Evolutionary conservation across 805 yeast species (phyloP).

Genomic region (Ogataea paraovalis): DNA sequence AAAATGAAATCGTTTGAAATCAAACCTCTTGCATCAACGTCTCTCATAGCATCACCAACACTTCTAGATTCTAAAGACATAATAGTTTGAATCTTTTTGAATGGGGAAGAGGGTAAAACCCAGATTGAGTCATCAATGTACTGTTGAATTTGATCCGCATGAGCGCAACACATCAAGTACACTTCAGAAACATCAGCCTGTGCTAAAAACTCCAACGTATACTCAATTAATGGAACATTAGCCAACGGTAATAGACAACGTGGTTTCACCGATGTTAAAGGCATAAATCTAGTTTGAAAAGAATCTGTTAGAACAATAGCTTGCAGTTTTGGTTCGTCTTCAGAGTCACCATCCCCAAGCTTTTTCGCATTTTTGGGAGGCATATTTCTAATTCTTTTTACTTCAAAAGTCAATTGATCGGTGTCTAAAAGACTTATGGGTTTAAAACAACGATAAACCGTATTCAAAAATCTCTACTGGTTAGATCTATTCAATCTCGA

Average conservation of each 20-base stretch:
- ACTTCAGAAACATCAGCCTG: constrained; percentile 89
- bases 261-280: constrained; percentile 79
- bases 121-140: constrained; percentile 76
- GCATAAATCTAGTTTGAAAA: constrained; percentile 88
- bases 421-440: no score
- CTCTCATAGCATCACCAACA: constrained; percentile 97
- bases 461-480: no score
- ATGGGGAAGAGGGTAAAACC: constrained; percentile 70
- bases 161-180: constrained; percentile 82
- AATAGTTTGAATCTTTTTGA: constrained; percentile 69
- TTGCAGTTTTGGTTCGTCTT: constrained; percentile 72
- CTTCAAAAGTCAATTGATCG: no score
- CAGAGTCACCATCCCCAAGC: constrained; percentile 23
- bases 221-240: constrained; percentile 89
- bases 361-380: constrained; percentile 22
- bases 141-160: constrained; percentile 80
- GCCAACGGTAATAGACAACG: constrained; percentile 91
- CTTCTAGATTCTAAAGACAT: constrained; percentile 83
- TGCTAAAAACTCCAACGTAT: constrained; percentile 91
- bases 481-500: no score
- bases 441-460: no score
- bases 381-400: constrained; percentile 8
- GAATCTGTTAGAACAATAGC: constrained; percentile 95
- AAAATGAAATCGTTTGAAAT: constrained; percentile 86
- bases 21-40: constrained; percentile 84